Base-by-base conservation (phyloP, 768 basidiomycete genomes). In the Suillus subluteus region DNA sequence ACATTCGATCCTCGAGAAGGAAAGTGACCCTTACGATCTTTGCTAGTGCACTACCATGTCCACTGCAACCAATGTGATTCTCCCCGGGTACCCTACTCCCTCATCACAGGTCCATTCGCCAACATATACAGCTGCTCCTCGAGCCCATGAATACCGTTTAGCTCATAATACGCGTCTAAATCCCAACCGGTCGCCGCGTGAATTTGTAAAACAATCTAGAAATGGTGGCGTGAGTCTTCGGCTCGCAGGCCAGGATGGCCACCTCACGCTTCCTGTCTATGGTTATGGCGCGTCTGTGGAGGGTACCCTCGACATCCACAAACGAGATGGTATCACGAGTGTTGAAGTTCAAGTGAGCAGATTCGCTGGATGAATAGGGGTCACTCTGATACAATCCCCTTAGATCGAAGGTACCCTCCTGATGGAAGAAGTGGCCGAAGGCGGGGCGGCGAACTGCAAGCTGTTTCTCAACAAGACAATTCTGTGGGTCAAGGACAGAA, bases 341-440 rank as follows among this genome's bases (percentile, higher is more conserved):
- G 87, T 91, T 43, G 89, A 91, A 73, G 84, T 88, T 50, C 87
- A 89, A 82, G 91, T 85, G 68, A 65, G 79, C 65, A 55, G 40
- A 55, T 13, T 67, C 8, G 26, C 59, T 54, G 37, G 26, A 54
- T 40, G 38, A 41, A 61, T 30, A 61, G 55, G 59, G 62, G 55
- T 4, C 46, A 23, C 37, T 9, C 56, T 67, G 35, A 68, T 63
- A 41, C 62, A 18, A 16, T 2, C 5, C 44, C 2, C 26, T 35
- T 69, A 91, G 90, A 80, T 91, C 32, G 88, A 90, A 72, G 91
- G 90, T 15, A 81, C 77, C 46, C 78, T 92, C 58, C 74, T 78
- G 62, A 70, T 91, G 55, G 84, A 85, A 66, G 90, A 91, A 73
- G 81, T 90, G 30, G 90, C 85, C 4, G 91, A 87, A 67, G 87